These are phyloP conservation scores for Zizania palustris DNA, from an alignment of 202 grass and related monocot species.

Conservation along the genomic window DNA sequence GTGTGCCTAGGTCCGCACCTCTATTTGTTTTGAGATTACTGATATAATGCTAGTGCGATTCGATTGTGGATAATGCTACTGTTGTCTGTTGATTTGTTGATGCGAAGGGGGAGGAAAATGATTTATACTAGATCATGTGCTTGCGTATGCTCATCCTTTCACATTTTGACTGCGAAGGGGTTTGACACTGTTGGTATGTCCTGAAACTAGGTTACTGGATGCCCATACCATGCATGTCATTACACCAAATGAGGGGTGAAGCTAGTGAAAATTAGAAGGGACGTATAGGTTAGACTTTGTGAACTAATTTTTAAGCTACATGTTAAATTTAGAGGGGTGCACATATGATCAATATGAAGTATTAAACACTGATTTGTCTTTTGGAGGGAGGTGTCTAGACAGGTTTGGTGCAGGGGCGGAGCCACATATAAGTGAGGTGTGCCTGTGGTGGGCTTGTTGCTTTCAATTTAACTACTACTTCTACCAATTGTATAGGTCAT, in stretches of 20 bases:
- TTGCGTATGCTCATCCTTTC: neutral
- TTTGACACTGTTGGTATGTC: neutral
- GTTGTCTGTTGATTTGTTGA: neutral
- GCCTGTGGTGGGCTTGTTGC: neutral
- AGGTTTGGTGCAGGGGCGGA: too few relatives aligned
- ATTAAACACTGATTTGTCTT: too few relatives aligned
- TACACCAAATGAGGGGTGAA: too few relatives aligned
- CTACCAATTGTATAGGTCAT: neutral
- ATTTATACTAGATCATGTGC: neutral
- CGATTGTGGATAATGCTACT: neutral
- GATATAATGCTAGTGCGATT: neutral
- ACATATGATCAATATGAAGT: too few relatives aligned
- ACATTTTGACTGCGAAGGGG: neutral
- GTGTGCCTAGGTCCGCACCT: neutral
- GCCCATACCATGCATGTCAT: neutral
- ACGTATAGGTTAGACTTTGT: too few relatives aligned
- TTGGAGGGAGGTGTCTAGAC: too few relatives aligned
- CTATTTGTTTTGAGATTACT: neutral
- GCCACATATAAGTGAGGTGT: too few relatives aligned
- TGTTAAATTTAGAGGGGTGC: too few relatives aligned
- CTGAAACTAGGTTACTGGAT: neutral
- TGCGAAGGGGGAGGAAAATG: neutral
- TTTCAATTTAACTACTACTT: neutral
- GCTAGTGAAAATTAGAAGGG: too few relatives aligned
- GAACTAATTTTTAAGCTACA: too few relatives aligned